phyloP scores from a whole-genome alignment of 1,139 yeast genomes.

The Suhomyces terraborum region DNA sequence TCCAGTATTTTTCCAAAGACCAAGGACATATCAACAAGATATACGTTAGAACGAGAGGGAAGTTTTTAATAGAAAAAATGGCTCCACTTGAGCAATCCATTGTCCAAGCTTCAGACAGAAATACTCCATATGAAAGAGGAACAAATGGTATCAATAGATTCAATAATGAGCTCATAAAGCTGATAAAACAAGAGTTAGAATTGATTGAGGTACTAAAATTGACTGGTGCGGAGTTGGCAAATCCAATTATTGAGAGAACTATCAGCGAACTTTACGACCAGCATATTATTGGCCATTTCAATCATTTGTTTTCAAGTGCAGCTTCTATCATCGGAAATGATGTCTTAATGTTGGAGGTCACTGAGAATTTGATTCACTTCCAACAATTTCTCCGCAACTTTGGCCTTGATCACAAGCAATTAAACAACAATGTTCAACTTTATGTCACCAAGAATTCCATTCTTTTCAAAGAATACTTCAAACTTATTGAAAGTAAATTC shows the following conservation, averaged over 20 bases:
- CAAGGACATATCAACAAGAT: conserved; percentile 40
- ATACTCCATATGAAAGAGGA: conserved; percentile 60
- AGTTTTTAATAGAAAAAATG: conserved; percentile 47
- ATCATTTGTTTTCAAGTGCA: conserved; percentile 15
- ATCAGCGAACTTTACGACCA: conserved; percentile 27
- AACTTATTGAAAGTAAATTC: conserved; percentile 56
- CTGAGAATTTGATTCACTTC: conserved; percentile 34
- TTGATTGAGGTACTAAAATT: conserved; percentile 28
- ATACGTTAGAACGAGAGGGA: conserved; percentile 50
- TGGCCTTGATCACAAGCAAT: conserved; percentile 17
- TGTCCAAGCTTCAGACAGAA: conserved; percentile 36
- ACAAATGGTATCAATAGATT: conserved; percentile 60
- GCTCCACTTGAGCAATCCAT: conserved; percentile 34
- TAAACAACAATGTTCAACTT: conserved; percentile 12
- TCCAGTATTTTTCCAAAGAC: conserved; percentile 47
- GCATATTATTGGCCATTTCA: conserved; percentile 17
- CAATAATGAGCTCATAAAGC: conserved; percentile 52
- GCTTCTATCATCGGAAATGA: conserved; percentile 27
- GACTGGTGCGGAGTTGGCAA: conserved; percentile 20
- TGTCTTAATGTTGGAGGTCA: conserved; percentile 47
- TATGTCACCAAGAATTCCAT: conserved; percentile 18
- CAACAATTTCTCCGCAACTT: conserved; percentile 22
- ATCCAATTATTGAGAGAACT: conserved; percentile 26
- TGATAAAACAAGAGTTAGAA: conserved; percentile 50
- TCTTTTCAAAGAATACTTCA: conserved; percentile 56